phyloP scores from a whole-genome alignment of 345 rosid genomes.

The Clausena lansium region DNA sequence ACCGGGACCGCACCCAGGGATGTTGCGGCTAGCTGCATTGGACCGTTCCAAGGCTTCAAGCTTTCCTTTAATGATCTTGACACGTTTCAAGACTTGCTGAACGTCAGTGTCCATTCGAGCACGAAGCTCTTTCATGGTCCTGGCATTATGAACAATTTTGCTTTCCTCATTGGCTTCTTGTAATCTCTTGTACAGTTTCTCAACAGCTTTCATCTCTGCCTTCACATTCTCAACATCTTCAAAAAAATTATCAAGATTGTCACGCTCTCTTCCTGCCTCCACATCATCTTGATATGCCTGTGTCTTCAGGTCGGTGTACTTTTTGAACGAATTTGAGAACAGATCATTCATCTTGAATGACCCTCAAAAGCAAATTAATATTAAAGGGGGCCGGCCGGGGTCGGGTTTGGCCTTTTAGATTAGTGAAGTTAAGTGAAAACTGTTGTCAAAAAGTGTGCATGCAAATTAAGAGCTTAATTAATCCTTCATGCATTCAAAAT shows the following conservation, averaged over 20 bases:
- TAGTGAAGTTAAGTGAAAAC: background rate
- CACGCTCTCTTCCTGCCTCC: conserved; percentile 61
- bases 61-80: conserved; percentile 62
- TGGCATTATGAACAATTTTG: conserved; percentile 60
- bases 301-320: conserved; percentile 60
- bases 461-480: background rate
- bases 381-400: no score
- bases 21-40: conserved; percentile 52
- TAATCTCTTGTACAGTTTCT: conserved; percentile 54
- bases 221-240: conserved; percentile 72
- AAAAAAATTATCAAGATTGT: conserved; percentile 74
- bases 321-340: conserved; percentile 76
- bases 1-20: conserved; percentile 77
- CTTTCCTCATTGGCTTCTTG: conserved; percentile 81
- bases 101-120: conserved; percentile 65
- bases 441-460: background rate
- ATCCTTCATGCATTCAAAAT: background rate
- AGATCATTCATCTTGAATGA: conserved; percentile 70
- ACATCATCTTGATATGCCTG: conserved; percentile 57
- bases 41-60: conserved; percentile 68
- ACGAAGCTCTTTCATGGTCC: conserved; percentile 56
- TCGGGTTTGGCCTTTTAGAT: no score
- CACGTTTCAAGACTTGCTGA: conserved; percentile 58
- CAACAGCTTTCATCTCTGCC: conserved; percentile 58
- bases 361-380: no score